phyloP scores from a whole-genome alignment of 352 stramenopile species.

The Phytophthora fragariaefolia region DNA sequence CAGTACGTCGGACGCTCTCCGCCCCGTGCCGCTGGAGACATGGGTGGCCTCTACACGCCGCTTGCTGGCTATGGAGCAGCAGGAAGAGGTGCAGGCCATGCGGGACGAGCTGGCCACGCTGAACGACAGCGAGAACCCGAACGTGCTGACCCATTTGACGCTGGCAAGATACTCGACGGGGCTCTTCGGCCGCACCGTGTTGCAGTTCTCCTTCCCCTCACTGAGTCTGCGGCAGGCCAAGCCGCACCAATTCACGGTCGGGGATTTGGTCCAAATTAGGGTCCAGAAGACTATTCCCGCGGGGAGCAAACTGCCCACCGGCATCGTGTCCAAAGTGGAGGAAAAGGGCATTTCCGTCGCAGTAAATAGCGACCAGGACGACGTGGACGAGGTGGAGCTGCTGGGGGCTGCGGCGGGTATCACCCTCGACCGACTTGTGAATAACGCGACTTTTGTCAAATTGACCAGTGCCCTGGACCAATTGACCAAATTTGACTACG shows the following conservation, averaged over 20 bases:
- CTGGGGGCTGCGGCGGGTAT: slow-evolving; percentile 36
- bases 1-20: neutral
- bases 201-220: slow-evolving; percentile 62
- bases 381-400: slow-evolving; percentile 62
- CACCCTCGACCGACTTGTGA: slow-evolving; percentile 84
- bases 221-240: slow-evolving; percentile 53
- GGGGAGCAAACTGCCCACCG: slow-evolving; percentile 42
- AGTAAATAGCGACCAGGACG: slow-evolving; percentile 54
- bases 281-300: slow-evolving; percentile 30
- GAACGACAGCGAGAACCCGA: slow-evolving; percentile 67
- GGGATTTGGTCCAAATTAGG: slow-evolving; percentile 86
- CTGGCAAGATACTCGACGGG: slow-evolving; percentile 53
- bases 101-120: slow-evolving; percentile 64
- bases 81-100: slow-evolving; percentile 67
- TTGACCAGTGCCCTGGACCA: slow-evolving; percentile 66
- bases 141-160: slow-evolving; percentile 62
- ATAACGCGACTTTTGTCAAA: slow-evolving; percentile 88
- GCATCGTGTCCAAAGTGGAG: slow-evolving; percentile 71
- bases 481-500: slow-evolving; percentile 71
- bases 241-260: slow-evolving; percentile 83
- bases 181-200: slow-evolving; percentile 73
- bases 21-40: slow-evolving; percentile 49
- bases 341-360: slow-evolving; percentile 68
- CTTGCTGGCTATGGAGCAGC: slow-evolving; percentile 64
- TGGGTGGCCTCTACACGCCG: slow-evolving; percentile 57